Evolutionary conservation across 441 rosid species (phyloP).

Genomic region (Croton laevigatus): DNA sequence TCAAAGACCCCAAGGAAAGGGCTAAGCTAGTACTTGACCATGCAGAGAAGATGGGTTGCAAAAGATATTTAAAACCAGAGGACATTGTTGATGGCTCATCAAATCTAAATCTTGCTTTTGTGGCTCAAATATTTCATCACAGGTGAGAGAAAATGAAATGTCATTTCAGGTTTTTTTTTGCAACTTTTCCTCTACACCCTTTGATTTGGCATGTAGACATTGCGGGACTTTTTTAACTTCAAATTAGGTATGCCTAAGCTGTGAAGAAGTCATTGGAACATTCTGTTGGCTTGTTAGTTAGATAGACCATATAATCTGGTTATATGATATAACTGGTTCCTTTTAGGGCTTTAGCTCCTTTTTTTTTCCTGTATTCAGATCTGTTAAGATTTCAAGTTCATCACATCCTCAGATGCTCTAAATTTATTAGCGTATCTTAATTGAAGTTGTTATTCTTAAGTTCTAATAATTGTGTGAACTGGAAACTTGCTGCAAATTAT

Average conservation of each 20-base stretch:
- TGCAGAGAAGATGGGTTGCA: slow-evolving; percentile 91
- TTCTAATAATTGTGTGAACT: neutral
- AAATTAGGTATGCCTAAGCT: neutral
- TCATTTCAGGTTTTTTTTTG: neutral
- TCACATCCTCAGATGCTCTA: neutral
- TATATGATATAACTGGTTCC: neutral
- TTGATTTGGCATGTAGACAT: neutral
- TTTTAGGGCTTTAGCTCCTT: neutral
- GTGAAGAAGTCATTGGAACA: neutral
- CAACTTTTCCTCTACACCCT: neutral
- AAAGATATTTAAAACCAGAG: slow-evolving; percentile 77
- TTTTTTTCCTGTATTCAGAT: neutral
- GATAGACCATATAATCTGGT: neutral
- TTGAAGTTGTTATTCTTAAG: neutral
- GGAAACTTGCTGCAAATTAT: neutral
- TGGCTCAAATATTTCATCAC: slow-evolving; percentile 87
- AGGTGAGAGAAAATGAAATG: slow-evolving; percentile 41
- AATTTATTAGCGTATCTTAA: neutral
- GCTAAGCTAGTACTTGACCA: slow-evolving; percentile 81
- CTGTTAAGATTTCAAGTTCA: neutral
- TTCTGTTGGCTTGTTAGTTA: neutral
- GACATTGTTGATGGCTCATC: slow-evolving; percentile 92
- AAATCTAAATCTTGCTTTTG: slow-evolving; percentile 95
- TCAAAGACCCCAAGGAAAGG: slow-evolving; percentile 68
- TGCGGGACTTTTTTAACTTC: neutral